A percentile compares a stretch with the other conserved stretches of the same genome.
Conservation (phyloP, 2,329 filamentous ascomycete species). For the Cladosporium sp. region DNA sequence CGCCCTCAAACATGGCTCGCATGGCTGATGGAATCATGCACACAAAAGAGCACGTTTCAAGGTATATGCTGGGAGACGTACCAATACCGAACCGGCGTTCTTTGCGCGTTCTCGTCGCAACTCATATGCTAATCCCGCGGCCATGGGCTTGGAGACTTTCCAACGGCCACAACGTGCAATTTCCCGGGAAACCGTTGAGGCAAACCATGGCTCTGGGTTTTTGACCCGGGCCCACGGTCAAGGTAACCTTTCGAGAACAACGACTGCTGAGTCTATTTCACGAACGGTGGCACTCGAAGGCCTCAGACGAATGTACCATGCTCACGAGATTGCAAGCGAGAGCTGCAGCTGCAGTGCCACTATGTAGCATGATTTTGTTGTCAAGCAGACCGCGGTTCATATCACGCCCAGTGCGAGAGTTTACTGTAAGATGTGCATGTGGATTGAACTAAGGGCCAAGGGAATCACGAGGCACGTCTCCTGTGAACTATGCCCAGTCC, state of each 20-base stretch:
- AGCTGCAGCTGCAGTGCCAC: not conserved
- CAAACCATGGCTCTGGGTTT: not conserved
- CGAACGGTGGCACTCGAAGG: not conserved
- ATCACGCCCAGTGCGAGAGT: not conserved
- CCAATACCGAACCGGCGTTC: no score
- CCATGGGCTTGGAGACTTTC: not conserved
- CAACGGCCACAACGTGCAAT: not conserved
- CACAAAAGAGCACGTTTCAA: no score
- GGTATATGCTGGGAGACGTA: no score
- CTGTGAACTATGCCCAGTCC: no score
- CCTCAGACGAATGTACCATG: not conserved
- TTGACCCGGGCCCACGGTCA: not conserved
- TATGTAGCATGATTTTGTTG: not conserved
- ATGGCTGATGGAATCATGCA: not conserved
- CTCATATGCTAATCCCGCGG: not conserved
- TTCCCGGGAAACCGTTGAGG: not conserved
- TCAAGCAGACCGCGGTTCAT: not conserved
- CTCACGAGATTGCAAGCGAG: not conserved
- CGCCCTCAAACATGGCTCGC: no score
- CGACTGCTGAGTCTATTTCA: not conserved
- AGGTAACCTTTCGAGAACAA: not conserved
- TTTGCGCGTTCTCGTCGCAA: not conserved
- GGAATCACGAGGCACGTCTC: no score
- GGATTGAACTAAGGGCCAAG: not conserved
- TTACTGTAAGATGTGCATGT: not conserved